Conservation (phyloP, 441 rosid genomes). For the Omphalea diandra region DNA sequence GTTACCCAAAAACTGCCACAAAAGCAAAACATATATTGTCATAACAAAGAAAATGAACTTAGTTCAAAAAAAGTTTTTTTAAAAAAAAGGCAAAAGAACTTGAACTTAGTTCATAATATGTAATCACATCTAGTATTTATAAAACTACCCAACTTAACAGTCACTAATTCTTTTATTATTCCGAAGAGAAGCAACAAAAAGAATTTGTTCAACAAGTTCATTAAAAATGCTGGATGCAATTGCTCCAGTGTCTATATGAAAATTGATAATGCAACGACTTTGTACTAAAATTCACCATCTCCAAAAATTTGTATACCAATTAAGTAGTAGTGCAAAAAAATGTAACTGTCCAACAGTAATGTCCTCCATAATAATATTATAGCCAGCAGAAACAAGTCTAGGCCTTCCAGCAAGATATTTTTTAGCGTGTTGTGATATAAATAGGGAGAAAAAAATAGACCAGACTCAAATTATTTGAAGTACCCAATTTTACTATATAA, state of each 20-base stretch:
- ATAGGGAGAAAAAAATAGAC: neutral
- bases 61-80: too few relatives aligned
- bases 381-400: neutral
- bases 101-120: neutral
- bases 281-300: neutral
- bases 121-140: neutral
- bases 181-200: neutral
- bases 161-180: neutral
- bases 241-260: neutral
- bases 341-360: neutral
- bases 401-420: neutral
- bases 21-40: slow-evolving; percentile 3
- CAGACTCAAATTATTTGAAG: neutral
- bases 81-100: too few relatives aligned
- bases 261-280: neutral
- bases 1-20: slow-evolving; percentile 82
- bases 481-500: neutral
- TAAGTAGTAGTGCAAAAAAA: neutral
- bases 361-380: neutral
- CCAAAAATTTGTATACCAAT: neutral
- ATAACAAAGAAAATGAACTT: neutral
- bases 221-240: neutral
- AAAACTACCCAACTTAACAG: neutral
- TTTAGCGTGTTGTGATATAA: neutral
- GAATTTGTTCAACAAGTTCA: neutral